Conservation (phyloP, 2,329 filamentous ascomycete species). For the Capronia epimyces region DNA sequence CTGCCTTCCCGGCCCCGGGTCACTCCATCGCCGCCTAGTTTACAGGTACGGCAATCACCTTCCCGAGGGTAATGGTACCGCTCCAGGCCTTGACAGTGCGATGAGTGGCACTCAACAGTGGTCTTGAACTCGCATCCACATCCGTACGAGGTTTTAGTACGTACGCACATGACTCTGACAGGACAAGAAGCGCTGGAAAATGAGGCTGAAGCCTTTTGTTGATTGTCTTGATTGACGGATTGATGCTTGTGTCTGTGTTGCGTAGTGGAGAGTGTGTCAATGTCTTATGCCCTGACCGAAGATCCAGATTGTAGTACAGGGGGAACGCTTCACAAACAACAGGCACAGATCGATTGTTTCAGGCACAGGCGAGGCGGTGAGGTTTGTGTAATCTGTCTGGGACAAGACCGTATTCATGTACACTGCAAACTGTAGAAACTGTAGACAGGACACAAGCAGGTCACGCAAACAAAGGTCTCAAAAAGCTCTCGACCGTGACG, state of each 20-base stretch:
- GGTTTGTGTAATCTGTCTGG: conserved; percentile 12
- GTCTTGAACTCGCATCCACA: conserved; percentile 27
- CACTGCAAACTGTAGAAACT: conserved; percentile 10
- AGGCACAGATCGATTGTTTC: conserved; percentile 8
- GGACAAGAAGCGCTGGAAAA: background rate
- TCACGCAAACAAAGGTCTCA: conserved; percentile 21
- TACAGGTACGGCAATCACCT: conserved; percentile 26
- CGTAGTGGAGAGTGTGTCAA: conserved; percentile 9
- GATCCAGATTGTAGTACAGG: conserved; percentile 5
- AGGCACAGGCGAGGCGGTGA: conserved; percentile 21
- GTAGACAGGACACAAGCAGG: conserved; percentile 19
- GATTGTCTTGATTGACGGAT: conserved; percentile 6
- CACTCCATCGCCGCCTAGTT: conserved; percentile 19
- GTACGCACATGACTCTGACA: conserved; percentile 24
- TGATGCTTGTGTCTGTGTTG: conserved; percentile 15
- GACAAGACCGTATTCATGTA: conserved; percentile 9
- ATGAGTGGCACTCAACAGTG: conserved; percentile 19
- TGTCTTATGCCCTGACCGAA: conserved; percentile 14
- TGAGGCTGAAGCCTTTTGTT: conserved; percentile 3
- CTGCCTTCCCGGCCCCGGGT: conserved; percentile 27
- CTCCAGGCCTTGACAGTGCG: conserved; percentile 20
- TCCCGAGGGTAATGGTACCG: conserved; percentile 22
- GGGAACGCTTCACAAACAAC: conserved; percentile 8
- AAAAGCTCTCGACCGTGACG: conserved; percentile 21
- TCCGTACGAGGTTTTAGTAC: conserved; percentile 28